Evolutionary conservation across 1,284 basidiomycete species (phyloP), one percentile per base, ranked within the genome.

Genomic region (Malassezia furfur): DNA sequence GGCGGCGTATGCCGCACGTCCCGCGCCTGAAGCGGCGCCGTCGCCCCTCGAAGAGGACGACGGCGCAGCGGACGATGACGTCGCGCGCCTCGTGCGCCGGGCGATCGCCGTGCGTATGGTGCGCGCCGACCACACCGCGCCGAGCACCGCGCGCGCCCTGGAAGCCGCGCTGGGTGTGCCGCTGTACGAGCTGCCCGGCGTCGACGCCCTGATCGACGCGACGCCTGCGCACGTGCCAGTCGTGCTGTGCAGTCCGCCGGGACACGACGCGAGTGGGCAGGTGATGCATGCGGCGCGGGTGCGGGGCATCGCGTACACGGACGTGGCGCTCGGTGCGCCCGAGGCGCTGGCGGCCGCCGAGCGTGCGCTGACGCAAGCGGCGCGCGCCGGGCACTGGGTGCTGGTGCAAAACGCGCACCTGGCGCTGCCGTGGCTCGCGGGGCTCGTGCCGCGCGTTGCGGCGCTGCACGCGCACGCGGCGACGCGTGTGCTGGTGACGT

Each of bases 91-190:
- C 9, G 80, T 91, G 48, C 85, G 88, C 31, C 80, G 81, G 15
- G 79, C 89, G 62, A 78, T 90, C 25, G 78, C 94, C 54, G 80
- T 94, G 76, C 91, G 91, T 75, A 91, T 88, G 73, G 79, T 93
- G 68, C 82, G 91, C 30, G 89, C 91, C 12, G 91, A 96, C 75
- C 84, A 89, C 50, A 80, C 93, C 17, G 77, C 90, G 48, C 87
- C 89, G 71, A 84, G 87, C 2, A 85, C 86, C 12, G 82, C 83
- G 6, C 69, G 80, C n/a, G 86, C 91, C 65, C 85, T 88, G 38
- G 80, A 80, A 30, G 77, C 78, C 19, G 83, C 87, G 30, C 91
- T 96, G 76, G 80, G 83, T 48, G 81, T 81, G n/a, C 87, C 91
- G 62, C 78, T 93, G n/a, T 81, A 86, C 15, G 61, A 48, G 12